Percentiles rank a stretch among this genome's conserved stretches.
Conservation (phyloP, 2,329 filamentous ascomycete species). For the Aspergillus terreus region DNA sequence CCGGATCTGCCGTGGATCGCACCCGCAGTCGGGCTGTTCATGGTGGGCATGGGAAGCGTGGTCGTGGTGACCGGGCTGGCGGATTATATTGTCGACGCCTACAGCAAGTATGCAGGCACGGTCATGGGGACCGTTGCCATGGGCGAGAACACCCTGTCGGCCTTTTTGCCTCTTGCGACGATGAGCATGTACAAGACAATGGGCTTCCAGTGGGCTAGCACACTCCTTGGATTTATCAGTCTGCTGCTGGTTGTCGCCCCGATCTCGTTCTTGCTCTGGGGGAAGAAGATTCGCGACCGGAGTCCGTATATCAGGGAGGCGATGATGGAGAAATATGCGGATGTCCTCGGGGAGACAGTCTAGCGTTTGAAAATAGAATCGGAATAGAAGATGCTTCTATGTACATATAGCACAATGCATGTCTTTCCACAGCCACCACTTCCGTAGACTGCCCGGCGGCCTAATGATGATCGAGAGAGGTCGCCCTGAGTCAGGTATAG, state of each 20-base stretch:
- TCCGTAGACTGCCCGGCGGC: too few species aligned
- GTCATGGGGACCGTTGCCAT: constrained; percentile 45
- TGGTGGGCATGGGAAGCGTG: constrained; percentile 40
- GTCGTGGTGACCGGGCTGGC: constrained; percentile 45
- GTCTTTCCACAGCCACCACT: too few species aligned
- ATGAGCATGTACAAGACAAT: constrained; percentile 33
- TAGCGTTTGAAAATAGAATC: neutral
- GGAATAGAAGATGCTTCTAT: neutral
- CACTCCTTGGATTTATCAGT: constrained; percentile 37
- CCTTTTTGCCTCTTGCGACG: constrained; percentile 42
- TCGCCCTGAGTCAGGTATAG: too few species aligned
- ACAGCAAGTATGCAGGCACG: constrained; percentile 46
- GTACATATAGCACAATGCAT: too few species aligned
- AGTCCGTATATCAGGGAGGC: constrained; percentile 20
- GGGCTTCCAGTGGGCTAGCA: constrained; percentile 40
- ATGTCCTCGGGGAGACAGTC: neutral
- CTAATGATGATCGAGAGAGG: too few species aligned
- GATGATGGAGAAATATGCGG: neutral
- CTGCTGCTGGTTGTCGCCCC: constrained; percentile 32
- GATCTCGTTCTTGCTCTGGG: constrained; percentile 34
- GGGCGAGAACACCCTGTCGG: constrained; percentile 42
- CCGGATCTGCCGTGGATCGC: constrained; percentile 29
- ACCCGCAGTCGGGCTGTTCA: constrained; percentile 28
- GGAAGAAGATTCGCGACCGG: constrained; percentile 26
- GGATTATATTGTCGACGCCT: constrained; percentile 48